These are phyloP conservation scores for Colletotrichum eremochloae DNA, from an alignment of 2,329 filamentous ascomycete genomes.

Conservation along the genomic window DNA sequence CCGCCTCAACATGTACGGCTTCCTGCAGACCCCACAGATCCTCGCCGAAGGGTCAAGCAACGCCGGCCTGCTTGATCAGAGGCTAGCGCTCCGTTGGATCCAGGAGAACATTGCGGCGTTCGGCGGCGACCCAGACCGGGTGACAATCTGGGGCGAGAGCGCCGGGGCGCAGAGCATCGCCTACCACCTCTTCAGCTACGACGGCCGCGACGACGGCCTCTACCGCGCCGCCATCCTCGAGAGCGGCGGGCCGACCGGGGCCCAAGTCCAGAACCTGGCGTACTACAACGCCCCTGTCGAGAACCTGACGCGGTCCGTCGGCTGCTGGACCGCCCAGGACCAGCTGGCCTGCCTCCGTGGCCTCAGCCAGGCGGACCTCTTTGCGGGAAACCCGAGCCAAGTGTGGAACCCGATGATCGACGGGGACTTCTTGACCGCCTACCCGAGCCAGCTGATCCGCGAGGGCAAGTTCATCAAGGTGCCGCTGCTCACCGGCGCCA, in stretches of 20 bases:
- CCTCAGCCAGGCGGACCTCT: conserved; percentile 50
- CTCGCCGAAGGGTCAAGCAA: conserved; percentile 59
- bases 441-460: conserved; percentile 59
- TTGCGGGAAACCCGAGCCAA: conserved; percentile 52
- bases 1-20: conserved; percentile 66
- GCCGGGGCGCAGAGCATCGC: conserved; percentile 57
- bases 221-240: conserved; percentile 68
- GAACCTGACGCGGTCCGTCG: conserved; percentile 52
- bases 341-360: conserved; percentile 55
- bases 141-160: conserved; percentile 64
- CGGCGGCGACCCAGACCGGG: conserved; percentile 60
- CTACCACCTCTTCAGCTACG: conserved; percentile 67
- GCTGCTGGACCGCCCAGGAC: conserved; percentile 52
- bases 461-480: conserved; percentile 58
- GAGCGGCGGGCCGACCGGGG: conserved; percentile 58
- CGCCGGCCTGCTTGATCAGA: conserved; percentile 64
- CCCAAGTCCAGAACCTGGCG: conserved; percentile 49
- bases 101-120: conserved; percentile 67
- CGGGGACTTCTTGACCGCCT: conserved; percentile 61
- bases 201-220: conserved; percentile 66
- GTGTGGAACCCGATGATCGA: conserved; percentile 61
- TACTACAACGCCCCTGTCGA: conserved; percentile 53
- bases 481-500: conserved; percentile 62
- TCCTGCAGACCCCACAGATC: conserved; percentile 62
- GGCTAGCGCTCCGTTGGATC: conserved; percentile 63